Evolutionary conservation across 495 filamentous ascomycete species (phyloP).

Genomic region (Tuber brumale): DNA sequence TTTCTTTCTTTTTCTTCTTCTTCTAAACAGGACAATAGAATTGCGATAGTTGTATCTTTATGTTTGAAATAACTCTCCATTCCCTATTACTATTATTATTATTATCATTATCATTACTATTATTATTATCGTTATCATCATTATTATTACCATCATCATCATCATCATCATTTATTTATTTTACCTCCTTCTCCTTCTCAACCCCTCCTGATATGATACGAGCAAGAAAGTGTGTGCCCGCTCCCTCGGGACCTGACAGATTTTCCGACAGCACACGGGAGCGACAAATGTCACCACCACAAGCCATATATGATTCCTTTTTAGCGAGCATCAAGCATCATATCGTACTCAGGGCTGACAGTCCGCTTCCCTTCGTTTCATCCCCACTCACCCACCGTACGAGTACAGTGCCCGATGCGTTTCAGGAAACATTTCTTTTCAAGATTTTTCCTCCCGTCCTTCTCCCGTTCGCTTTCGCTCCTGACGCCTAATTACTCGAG

Average conservation of each 20-base stretch:
- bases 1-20: too few species aligned
- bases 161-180: too few species aligned
- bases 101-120: too few species aligned
- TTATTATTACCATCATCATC: too few species aligned
- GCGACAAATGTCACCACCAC: neutral
- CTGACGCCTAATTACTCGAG: neutral
- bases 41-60: neutral
- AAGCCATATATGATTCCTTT: neutral
- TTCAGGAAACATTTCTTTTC: neutral
- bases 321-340: neutral
- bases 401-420: neutral
- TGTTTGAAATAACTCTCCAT: neutral
- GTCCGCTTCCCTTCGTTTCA: constrained; percentile 1
- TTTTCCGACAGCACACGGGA: neutral
- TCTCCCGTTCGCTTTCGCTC: neutral
- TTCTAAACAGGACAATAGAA: neutral
- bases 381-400: neutral
- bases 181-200: neutral
- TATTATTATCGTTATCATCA: too few species aligned
- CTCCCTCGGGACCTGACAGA: neutral
- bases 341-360: neutral
- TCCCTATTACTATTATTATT: neutral
- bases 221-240: neutral
- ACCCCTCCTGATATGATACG: neutral
- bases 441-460: neutral